A percentile compares a stretch with the other conserved stretches of the same genome.
phyloP scores from a whole-genome alignment of 2,329 filamentous ascomycete species.

The Graphiopsis chlorocephala region DNA sequence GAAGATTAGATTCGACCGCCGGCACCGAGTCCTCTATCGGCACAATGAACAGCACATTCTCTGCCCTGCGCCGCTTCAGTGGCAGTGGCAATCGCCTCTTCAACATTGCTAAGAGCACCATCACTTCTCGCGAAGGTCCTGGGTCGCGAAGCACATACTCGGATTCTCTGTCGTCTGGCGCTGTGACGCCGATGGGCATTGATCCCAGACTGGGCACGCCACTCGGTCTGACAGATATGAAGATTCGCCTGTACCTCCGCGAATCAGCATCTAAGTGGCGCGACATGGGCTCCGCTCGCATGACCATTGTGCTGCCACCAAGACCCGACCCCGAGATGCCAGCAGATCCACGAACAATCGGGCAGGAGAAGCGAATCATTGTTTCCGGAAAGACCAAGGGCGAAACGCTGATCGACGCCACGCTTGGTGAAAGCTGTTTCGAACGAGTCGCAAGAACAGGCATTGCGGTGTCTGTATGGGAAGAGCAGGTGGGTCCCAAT shows the following conservation, averaged over 20 bases:
- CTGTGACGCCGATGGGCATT: slow-evolving; percentile 33
- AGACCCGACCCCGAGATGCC: slow-evolving; percentile 34
- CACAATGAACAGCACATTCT: slow-evolving; percentile 75
- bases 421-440: slow-evolving; percentile 80
- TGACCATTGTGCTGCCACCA: slow-evolving; percentile 78
- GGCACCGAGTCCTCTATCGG: slow-evolving; percentile 73
- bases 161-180: slow-evolving; percentile 57
- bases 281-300: slow-evolving; percentile 78
- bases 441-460: slow-evolving; percentile 79
- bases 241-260: slow-evolving; percentile 81
- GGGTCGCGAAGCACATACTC: slow-evolving; percentile 53
- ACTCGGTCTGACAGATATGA: slow-evolving; percentile 72
- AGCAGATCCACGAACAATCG: slow-evolving; percentile 42
- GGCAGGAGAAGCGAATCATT: slow-evolving; percentile 79
- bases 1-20: slow-evolving; percentile 51
- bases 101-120: slow-evolving; percentile 76
- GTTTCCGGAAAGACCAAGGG: slow-evolving; percentile 69
- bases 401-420: slow-evolving; percentile 73
- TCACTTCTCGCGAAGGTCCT: slow-evolving; percentile 57
- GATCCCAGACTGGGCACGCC: slow-evolving; percentile 41
- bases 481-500: slow-evolving; percentile 48
- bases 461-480: slow-evolving; percentile 86
- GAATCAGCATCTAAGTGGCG: slow-evolving; percentile 78
- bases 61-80: slow-evolving; percentile 71
- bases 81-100: slow-evolving; percentile 67